Base-by-base conservation (phyloP, 2,329 filamentous ascomycete genomes). In the Kalaharituber pfeilii region DNA sequence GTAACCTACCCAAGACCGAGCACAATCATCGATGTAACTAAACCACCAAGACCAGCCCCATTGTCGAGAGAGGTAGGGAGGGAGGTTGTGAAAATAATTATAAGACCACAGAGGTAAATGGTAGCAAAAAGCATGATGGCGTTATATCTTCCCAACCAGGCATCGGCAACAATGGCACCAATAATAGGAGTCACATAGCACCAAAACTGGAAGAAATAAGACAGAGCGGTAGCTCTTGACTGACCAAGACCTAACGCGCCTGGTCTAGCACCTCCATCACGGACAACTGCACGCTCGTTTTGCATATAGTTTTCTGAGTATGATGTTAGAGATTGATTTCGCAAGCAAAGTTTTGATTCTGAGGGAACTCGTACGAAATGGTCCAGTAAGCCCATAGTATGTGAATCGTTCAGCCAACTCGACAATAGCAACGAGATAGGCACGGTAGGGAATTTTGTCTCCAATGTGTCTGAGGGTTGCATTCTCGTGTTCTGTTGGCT, bases 81-180 rank as follows among this genome's bases (percentile, higher is more conserved):
- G 1, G 77, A 75, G 1, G 77, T 79, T 52, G 67, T 69, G 45
- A 76, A 70, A 47, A 80, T 68, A 56, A 79, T 71, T 51, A 76
- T 59, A 55, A 77, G 70, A 60, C 76, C 77, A 42, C 72, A 62
- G 54, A 82, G 71, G 68, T 82, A 82, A 57, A 82, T 66, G 49
- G 70, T 61, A 56, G 74, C 73, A 60, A 79, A 78, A 59, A 72
- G 64, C 36, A 75, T 65, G 45, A 81, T 76, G 2, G 78, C 77
- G 64, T 75, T 77, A 67, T 75, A 80, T 60, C 78, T 75, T 53
- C 78, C 78, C 15, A 78, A 68, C 64, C 77, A 78, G 33, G 75
- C 73, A 63, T 81, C 78, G 24, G 78, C 76, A 53, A 80, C 64
- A 53, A 77, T 73, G 50, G 76, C 78, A 20, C 62, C 62, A 24